Evolutionary conservation across 2,329 filamentous ascomycete genomes (phyloP).

Genomic region (Didymella sp.): DNA sequence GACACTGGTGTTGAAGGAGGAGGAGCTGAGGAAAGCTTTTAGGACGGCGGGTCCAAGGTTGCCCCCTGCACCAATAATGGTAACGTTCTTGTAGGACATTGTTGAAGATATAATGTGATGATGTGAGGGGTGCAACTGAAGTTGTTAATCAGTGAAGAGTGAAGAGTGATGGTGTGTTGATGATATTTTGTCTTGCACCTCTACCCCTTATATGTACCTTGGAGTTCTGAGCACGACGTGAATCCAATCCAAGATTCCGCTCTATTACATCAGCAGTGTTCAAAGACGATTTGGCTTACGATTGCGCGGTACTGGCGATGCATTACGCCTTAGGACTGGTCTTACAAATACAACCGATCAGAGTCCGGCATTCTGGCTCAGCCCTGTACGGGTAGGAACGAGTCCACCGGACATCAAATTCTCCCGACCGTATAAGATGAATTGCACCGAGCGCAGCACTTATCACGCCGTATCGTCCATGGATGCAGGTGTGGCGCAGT

Average conservation of each 20-base stretch:
- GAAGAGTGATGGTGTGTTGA: not conserved
- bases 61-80: slow-evolving; percentile 53
- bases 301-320: not conserved
- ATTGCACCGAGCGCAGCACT: slow-evolving; percentile 6
- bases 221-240: slow-evolving; percentile 5
- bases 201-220: not conserved
- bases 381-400: not conserved
- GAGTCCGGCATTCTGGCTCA: not conserved
- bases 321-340: not conserved
- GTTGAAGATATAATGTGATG: not conserved
- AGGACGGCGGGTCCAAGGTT: slow-evolving; percentile 55
- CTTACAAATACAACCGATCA: slow-evolving; percentile 3
- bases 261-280: slow-evolving; percentile 14
- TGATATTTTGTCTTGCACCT: not conserved
- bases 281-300: not conserved
- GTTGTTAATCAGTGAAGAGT: not conserved
- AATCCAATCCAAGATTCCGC: slow-evolving; percentile 4
- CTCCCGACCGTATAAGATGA: not conserved
- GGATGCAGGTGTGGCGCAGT: not conserved
- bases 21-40: slow-evolving; percentile 49
- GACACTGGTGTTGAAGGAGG: slow-evolving; percentile 61
- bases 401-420: not conserved
- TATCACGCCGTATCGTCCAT: slow-evolving; percentile 9
- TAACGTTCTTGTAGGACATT: slow-evolving; percentile 53
- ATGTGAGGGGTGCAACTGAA: not conserved